phyloP scores from a whole-genome alignment of 331 rosid species.

The Acacia concinna region DNA sequence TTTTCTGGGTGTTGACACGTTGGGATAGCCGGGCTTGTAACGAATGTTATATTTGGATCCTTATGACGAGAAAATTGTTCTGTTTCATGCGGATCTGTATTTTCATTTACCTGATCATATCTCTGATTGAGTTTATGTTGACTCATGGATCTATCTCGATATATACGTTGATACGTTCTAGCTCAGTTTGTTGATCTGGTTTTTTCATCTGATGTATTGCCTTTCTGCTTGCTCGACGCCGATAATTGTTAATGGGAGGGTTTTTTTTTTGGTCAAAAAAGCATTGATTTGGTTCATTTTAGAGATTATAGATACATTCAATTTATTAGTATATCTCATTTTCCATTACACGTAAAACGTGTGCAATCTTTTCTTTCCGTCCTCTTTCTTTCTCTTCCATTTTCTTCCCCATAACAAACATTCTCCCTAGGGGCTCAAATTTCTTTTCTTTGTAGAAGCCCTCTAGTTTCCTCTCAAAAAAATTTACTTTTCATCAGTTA shows the following conservation, averaged over 20 bases:
- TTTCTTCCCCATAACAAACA: not conserved
- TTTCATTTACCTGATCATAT: not conserved
- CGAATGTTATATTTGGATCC: no score
- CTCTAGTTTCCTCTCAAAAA: not conserved
- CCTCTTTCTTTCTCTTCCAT: not conserved
- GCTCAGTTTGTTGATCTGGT: not conserved
- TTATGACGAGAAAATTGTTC: no score
- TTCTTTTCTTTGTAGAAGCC: slow-evolving; percentile 5
- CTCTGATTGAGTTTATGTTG: not conserved
- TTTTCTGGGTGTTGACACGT: no score
- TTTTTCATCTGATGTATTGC: not conserved
- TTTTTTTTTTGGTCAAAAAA: not conserved
- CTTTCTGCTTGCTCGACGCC: not conserved
- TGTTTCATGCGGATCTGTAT: not conserved
- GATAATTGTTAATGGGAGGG: not conserved
- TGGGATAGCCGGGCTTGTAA: no score
- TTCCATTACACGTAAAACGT: not conserved
- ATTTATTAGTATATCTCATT: not conserved
- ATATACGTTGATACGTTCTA: not conserved
- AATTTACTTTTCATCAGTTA: not conserved
- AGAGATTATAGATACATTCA: not conserved
- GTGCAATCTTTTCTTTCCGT: not conserved
- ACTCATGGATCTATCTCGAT: not conserved
- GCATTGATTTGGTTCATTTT: not conserved
- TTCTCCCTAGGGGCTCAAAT: not conserved